A percentile compares a stretch with the other conserved stretches of the same genome.
Conservation (phyloP, 257 asterid species). For the Ilex aquifolium region DNA sequence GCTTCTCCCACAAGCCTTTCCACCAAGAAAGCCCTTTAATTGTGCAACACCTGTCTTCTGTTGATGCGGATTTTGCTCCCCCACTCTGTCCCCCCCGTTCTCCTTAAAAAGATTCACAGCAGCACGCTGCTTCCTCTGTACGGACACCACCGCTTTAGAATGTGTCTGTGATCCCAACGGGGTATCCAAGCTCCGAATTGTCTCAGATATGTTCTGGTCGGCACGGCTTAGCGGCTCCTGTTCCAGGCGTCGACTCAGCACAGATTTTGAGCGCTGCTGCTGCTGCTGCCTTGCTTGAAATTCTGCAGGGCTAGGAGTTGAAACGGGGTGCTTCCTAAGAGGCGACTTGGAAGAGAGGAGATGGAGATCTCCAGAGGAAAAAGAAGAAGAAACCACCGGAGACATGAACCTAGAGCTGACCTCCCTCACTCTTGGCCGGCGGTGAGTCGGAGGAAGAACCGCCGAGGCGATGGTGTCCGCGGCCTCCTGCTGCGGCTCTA, state of each 20-base stretch:
- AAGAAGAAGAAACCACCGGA: conserved; percentile 16
- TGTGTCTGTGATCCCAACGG: not conserved
- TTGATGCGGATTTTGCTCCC: conserved; percentile 27
- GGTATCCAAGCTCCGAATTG: conserved; percentile 12
- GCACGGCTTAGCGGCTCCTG: conserved; percentile 1
- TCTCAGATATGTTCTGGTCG: not conserved
- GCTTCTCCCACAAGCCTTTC: conserved; percentile 4
- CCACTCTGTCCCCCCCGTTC: conserved; percentile 17
- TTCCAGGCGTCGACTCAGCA: conserved; percentile 10
- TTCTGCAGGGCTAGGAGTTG: conserved; percentile 2
- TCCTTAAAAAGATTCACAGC: conserved; percentile 2
- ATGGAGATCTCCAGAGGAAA: not conserved
- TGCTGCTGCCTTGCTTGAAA: not conserved
- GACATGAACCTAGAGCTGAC: conserved; percentile 48
- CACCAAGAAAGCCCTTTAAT: conserved; percentile 8
- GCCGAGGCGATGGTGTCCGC: conserved; percentile 4
- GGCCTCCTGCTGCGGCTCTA: not conserved
- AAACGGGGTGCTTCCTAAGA: not conserved
- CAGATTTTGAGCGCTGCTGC: conserved; percentile 10
- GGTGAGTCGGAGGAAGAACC: conserved; percentile 29
- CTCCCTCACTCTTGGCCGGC: conserved; percentile 40
- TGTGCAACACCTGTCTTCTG: conserved; percentile 15
- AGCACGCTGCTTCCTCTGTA: conserved; percentile 18
- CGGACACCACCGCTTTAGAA: conserved; percentile 4
- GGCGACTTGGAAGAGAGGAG: not conserved